Percentiles rank a stretch among this genome's conserved stretches.
These are phyloP conservation scores for Chenopodium album DNA, from an alignment of 148 eudicot species.

Conservation along the genomic window DNA sequence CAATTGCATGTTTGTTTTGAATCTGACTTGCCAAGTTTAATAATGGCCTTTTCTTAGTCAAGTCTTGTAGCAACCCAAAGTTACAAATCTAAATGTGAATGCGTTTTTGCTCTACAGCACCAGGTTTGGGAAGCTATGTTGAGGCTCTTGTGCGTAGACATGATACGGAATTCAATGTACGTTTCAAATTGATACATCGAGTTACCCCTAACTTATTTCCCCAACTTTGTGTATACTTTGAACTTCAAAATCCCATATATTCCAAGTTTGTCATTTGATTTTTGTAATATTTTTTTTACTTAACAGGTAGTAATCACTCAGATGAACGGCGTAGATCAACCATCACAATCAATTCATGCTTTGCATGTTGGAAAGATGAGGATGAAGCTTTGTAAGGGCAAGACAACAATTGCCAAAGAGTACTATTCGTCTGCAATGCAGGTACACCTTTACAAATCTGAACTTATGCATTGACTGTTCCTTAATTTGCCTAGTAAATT, in stretches of 20 bases:
- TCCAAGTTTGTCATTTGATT: conserved; percentile 1
- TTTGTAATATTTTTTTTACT: not conserved
- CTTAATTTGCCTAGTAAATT: not conserved
- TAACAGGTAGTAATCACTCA: conserved; percentile 86
- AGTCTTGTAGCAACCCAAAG: conserved; percentile 4
- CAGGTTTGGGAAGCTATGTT: conserved; percentile 97
- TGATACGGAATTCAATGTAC: conserved; percentile 87
- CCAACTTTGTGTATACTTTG: no score
- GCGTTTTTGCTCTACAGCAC: conserved; percentile 55
- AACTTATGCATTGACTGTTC: not conserved
- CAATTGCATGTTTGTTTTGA: not conserved
- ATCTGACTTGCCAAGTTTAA: not conserved
- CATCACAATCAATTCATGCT: conserved; percentile 70
- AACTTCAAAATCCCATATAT: no score
- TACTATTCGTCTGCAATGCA: conserved; percentile 91
- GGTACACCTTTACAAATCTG: conserved; percentile 36
- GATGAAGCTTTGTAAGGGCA: conserved; percentile 89
- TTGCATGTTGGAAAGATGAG: conserved; percentile 97
- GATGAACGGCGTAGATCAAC: conserved; percentile 76
- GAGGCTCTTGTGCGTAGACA: conserved; percentile 92
- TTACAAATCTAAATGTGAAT: conserved; percentile 5
- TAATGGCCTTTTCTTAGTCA: not conserved
- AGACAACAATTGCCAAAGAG: conserved; percentile 80
- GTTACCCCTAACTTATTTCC: not conserved
- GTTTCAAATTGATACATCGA: conserved; percentile 19